Evolutionary conservation across 306 rosid genomes (phyloP).

Genomic region (Betula pendula): DNA sequence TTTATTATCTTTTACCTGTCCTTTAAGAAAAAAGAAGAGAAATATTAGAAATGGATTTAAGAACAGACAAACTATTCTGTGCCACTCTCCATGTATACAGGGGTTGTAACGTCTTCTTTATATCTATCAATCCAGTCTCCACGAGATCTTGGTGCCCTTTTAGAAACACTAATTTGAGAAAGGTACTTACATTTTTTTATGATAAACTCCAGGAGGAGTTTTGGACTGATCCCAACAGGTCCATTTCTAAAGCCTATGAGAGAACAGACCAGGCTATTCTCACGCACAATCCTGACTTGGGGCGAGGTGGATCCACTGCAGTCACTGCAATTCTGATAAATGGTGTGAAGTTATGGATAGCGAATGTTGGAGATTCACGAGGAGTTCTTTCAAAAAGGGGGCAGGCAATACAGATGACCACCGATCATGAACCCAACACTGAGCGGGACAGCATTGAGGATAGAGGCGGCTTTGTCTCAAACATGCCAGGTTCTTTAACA

Average conservation of each 20-base stretch:
- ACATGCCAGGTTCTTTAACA: constrained; percentile 77
- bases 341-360: constrained; percentile 62
- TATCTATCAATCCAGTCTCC: too few species aligned
- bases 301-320: constrained; percentile 80
- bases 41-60: not conserved
- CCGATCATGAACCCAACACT: constrained; percentile 84
- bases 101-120: too few species aligned
- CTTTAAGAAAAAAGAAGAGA: not conserved
- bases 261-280: constrained; percentile 71
- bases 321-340: constrained; percentile 69
- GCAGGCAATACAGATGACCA: constrained; percentile 58
- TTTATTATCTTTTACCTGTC: not conserved
- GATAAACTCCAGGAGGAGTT: constrained; percentile 52
- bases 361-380: constrained; percentile 81
- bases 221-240: constrained; percentile 60
- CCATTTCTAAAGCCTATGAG: constrained; percentile 62
- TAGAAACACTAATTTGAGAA: constrained; percentile 10
- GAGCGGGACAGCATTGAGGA: constrained; percentile 75
- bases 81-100: too few species aligned
- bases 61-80: too few species aligned
- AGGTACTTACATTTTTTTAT: constrained; percentile 19
- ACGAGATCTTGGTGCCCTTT: constrained; percentile 13
- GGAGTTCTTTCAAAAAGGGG: constrained; percentile 72
- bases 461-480: constrained; percentile 91
- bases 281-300: constrained; percentile 66